phyloP scores from a whole-genome alignment of 208 protist species.

The Trypanosoma scelopori region DNA sequence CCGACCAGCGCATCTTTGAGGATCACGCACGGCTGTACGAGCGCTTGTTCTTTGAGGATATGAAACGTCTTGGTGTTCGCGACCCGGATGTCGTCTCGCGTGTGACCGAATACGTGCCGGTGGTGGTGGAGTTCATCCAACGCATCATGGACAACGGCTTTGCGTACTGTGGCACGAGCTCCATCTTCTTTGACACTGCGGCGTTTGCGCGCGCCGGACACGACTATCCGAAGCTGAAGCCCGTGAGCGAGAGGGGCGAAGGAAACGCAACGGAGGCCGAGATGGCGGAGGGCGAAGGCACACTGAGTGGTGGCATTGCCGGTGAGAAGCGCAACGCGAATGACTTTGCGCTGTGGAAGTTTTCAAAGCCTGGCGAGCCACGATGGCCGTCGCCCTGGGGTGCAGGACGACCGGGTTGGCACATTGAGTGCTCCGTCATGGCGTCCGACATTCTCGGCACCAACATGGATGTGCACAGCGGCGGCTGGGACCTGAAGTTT shows the following conservation, averaged over 20 bases:
- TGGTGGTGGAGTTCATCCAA: slow-evolving; percentile 94
- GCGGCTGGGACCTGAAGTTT: slow-evolving; percentile 98
- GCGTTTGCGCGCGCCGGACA: slow-evolving; percentile 84
- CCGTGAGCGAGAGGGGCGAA: slow-evolving; percentile 40
- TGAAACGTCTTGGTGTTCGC: slow-evolving; percentile 85
- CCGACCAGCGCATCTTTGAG: slow-evolving; percentile 88
- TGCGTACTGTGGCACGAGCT: slow-evolving; percentile 92
- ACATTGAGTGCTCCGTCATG: slow-evolving; percentile 99
- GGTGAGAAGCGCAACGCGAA: slow-evolving; percentile 88
- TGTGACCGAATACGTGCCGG: slow-evolving; percentile 97
- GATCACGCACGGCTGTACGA: slow-evolving; percentile 90
- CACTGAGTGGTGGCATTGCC: slow-evolving; percentile 42
- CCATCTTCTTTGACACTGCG: slow-evolving; percentile 97
- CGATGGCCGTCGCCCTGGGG: slow-evolving; percentile 94
- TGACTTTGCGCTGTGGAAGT: slow-evolving; percentile 99
- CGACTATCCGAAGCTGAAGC: slow-evolving; percentile 94
- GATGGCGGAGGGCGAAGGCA: slow-evolving; percentile 93
- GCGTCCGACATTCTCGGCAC: slow-evolving; percentile 89
- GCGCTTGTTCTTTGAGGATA: slow-evolving; percentile 92
- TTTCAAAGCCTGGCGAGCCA: slow-evolving; percentile 93
- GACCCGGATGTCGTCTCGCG: slow-evolving; percentile 93
- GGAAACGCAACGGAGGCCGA: slow-evolving; percentile 77
- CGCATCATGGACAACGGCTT: slow-evolving; percentile 96
- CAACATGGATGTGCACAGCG: slow-evolving; percentile 97
- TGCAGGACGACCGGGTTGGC: slow-evolving; percentile 98